These are phyloP conservation scores for Yarrowia deformans DNA, from an alignment of 805 yeast species.

Conservation along the genomic window DNA sequence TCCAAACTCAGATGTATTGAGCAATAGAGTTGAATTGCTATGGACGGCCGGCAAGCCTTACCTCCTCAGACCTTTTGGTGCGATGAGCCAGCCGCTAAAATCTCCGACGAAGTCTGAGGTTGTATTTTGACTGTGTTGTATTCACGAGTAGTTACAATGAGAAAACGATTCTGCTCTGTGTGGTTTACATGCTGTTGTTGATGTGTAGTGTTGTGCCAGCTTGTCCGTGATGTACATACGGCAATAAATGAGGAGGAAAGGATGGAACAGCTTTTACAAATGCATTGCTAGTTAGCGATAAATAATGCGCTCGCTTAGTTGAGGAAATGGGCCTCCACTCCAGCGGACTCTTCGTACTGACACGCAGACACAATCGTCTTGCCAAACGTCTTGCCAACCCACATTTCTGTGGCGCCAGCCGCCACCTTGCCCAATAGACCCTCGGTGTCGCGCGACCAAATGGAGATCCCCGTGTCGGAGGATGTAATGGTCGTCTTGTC, in stretches of 20 bases:
- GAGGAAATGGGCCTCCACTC: conserved; percentile 31
- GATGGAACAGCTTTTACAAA: neutral
- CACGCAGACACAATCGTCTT: conserved; percentile 26
- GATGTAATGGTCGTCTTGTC: conserved; percentile 4
- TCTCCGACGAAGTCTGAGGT: neutral
- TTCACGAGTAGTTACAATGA: neutral
- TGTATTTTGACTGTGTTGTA: neutral
- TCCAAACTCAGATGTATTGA: neutral
- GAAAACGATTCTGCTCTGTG: too few species aligned
- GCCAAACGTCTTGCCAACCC: neutral
- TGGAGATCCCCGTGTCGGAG: conserved; percentile 18
- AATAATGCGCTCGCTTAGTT: neutral
- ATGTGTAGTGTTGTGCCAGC: too few species aligned
- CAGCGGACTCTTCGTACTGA: conserved; percentile 17
- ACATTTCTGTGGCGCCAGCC: conserved; percentile 15
- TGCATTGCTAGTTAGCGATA: conserved; percentile 29
- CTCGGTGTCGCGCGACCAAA: conserved; percentile 6
- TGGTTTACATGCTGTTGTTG: too few species aligned
- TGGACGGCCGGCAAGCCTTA: neutral
- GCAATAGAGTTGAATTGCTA: conserved; percentile 7
- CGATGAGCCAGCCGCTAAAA: neutral
- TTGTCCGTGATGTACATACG: neutral
- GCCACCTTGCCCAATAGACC: conserved; percentile 6
- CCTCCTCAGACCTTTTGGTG: neutral
- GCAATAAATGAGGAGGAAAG: neutral